A percentile compares a stretch with the other conserved stretches of the same genome.
Conservation (phyloP, 164 flowering plant species). For the Dillenia suffruticosa region DNA sequence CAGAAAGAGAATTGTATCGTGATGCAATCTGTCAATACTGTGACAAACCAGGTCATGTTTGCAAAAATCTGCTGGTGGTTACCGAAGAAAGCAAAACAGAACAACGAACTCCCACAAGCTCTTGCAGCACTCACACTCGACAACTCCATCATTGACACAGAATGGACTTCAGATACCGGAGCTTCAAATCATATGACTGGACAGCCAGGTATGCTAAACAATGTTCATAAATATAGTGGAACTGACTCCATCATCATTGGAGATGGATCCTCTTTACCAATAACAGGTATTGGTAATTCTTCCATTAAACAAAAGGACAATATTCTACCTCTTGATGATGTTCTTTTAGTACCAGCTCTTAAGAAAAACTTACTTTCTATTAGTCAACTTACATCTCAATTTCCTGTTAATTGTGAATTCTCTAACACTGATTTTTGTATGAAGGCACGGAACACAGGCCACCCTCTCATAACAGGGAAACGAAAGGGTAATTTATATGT, state of each 20-base stretch:
- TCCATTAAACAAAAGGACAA: constrained; percentile 1
- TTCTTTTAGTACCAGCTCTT: constrained; percentile 5
- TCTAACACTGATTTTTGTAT: constrained; percentile 5
- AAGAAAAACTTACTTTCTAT: constrained; percentile 5
- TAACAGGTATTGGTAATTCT: constrained; percentile 1
- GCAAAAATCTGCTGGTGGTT: constrained; percentile 1
- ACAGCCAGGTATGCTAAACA: constrained; percentile 3
- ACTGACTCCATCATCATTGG: background rate
- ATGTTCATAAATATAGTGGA: background rate
- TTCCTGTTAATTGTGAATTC: constrained; percentile 8
- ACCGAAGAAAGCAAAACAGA: constrained; percentile 1
- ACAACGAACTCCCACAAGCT: constrained; percentile 8
- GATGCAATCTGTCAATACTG: constrained; percentile 7
- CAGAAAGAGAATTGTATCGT: background rate
- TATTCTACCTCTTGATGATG: constrained; percentile 2
- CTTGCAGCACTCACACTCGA: too few species aligned
- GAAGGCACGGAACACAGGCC: constrained; percentile 9
- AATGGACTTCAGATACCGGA: constrained; percentile 1
- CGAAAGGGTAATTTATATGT: constrained; percentile 4
- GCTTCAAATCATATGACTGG: constrained; percentile 8
- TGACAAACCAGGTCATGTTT: background rate
- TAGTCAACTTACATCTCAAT: constrained; percentile 7
- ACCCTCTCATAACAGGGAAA: background rate
- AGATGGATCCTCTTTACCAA: constrained; percentile 2
- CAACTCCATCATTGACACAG: background rate